A percentile compares a stretch with the other conserved stretches of the same genome.
These are phyloP conservation scores for Echinochloa phyllopogon DNA, from an alignment of 176 grass and related monocot genomes.

Conservation along the genomic window DNA sequence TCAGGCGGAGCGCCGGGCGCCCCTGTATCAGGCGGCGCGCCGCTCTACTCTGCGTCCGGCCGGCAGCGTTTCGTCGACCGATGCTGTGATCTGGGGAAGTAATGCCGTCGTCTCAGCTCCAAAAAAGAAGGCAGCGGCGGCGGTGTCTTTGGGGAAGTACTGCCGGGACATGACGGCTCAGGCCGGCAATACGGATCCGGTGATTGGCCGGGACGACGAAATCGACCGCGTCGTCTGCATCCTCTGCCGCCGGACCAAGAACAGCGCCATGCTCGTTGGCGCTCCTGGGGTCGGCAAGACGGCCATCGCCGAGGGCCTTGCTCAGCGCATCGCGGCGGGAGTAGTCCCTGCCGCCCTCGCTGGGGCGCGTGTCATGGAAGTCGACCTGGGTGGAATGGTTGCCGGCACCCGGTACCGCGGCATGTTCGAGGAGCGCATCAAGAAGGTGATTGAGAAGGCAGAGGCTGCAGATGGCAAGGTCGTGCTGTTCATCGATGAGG, in stretches of 20 bases:
- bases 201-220: conserved; percentile 57
- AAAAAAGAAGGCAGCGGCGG: background rate
- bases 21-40: background rate
- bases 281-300: conserved; percentile 63
- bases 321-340: conserved; percentile 38
- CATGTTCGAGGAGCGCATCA: conserved; percentile 37
- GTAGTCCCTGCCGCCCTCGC: conserved; percentile 15
- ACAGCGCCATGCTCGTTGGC: conserved; percentile 60
- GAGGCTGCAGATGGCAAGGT: background rate
- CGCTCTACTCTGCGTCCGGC: background rate
- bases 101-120: background rate
- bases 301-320: conserved; percentile 61
- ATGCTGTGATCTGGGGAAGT: background rate
- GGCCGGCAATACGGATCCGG: conserved; percentile 44
- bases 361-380: background rate
- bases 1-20: background rate
- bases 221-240: conserved; percentile 52
- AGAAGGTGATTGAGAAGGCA: conserved; percentile 7
- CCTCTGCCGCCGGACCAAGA: conserved; percentile 63
- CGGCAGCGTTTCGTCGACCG: background rate
- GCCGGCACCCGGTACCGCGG: conserved; percentile 16
- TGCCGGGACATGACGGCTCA: conserved; percentile 32
- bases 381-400: conserved; percentile 35
- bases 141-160: background rate
- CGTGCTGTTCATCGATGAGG: conserved; percentile 46